Conservation (phyloP, 1,284 basidiomycete species). For the Athelia psychrophila region DNA sequence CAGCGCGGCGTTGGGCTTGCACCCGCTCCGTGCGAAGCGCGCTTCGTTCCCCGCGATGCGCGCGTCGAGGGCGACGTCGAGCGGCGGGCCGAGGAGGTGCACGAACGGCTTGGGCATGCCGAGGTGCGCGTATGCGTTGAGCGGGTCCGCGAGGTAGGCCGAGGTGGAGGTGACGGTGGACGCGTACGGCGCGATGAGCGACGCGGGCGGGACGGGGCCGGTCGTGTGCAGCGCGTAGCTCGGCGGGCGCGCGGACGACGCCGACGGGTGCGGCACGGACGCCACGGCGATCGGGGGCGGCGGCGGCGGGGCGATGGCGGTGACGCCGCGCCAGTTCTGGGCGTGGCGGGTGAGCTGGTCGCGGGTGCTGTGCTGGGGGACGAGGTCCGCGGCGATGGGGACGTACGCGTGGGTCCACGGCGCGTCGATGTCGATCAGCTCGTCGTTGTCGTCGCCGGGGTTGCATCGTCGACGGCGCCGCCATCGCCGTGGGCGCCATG, state of each 20-base stretch:
- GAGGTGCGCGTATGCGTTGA: conserved; percentile 69
- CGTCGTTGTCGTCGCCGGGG: conserved; percentile 35
- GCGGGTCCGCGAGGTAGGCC: conserved; percentile 60
- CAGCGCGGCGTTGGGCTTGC: conserved; percentile 87
- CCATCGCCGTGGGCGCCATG: conserved; percentile 15
- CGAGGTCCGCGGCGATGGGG: conserved; percentile 48
- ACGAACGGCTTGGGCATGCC: conserved; percentile 79
- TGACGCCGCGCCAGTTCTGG: conserved; percentile 64
- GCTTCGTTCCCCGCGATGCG: conserved; percentile 75
- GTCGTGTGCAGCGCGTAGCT: conserved; percentile 50
- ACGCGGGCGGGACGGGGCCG: conserved; percentile 41
- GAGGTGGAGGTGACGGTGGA: conserved; percentile 59
- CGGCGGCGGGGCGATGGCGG: conserved; percentile 46
- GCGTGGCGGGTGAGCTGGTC: conserved; percentile 56
- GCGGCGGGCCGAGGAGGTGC: conserved; percentile 76
- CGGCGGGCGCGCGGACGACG: conserved; percentile 44
- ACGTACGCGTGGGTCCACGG: conserved; percentile 40
- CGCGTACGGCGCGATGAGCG: conserved; percentile 54
- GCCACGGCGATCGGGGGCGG: conserved; percentile 30
- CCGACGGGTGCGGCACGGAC: conserved; percentile 24
- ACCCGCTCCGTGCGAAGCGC: conserved; percentile 81
- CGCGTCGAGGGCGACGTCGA: conserved; percentile 82
- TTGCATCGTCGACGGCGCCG: conserved; percentile 13
- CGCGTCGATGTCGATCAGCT: conserved; percentile 48
- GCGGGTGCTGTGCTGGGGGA: conserved; percentile 50